A percentile compares a stretch with the other conserved stretches of the same genome.
These are phyloP conservation scores for Globisporangium mamillatum DNA, from an alignment of 352 stramenopile species.

Conservation along the genomic window DNA sequence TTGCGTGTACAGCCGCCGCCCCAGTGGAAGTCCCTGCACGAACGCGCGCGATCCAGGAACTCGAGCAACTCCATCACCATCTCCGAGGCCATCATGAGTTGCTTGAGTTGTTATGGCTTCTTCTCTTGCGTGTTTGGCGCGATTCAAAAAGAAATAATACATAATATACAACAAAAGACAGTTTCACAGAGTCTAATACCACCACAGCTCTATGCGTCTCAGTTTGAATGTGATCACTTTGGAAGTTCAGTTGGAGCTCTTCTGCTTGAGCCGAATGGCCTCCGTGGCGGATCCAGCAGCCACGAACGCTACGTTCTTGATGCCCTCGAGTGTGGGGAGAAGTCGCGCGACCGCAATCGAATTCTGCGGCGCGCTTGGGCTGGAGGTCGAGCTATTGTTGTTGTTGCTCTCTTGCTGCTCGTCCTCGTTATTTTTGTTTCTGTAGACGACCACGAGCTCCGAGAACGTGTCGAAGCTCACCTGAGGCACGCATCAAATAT, in stretches of 20 bases:
- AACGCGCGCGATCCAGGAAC: constrained; percentile 2
- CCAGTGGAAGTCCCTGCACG: constrained; percentile 6
- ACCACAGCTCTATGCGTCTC: too few relatives aligned
- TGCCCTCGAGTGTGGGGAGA: constrained; percentile 4
- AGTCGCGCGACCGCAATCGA: not conserved
- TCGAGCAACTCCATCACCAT: not conserved
- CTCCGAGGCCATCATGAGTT: too few relatives aligned
- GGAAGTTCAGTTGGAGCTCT: not conserved
- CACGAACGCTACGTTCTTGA: constrained; percentile 1
- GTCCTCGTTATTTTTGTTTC: not conserved
- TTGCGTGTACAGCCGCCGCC: not conserved
- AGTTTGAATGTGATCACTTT: not conserved
- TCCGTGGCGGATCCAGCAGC: constrained; percentile 31
- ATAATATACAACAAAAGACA: too few relatives aligned
- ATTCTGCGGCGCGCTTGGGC: not conserved
- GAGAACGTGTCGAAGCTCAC: constrained; percentile 64
- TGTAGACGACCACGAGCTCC: constrained; percentile 44
- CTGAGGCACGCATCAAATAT: constrained; percentile 19
- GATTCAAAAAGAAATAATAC: too few relatives aligned
- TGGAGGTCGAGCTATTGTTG: not conserved
- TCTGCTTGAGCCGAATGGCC: constrained; percentile 25
- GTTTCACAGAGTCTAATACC: too few relatives aligned
- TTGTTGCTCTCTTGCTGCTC: not conserved
- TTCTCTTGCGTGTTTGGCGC: not conserved
- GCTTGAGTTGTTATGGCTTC: not conserved